These are phyloP conservation scores for Funneliformis mosseae DNA, from an alignment of 192 early-diverging fungal genomes.

Conservation along the genomic window DNA sequence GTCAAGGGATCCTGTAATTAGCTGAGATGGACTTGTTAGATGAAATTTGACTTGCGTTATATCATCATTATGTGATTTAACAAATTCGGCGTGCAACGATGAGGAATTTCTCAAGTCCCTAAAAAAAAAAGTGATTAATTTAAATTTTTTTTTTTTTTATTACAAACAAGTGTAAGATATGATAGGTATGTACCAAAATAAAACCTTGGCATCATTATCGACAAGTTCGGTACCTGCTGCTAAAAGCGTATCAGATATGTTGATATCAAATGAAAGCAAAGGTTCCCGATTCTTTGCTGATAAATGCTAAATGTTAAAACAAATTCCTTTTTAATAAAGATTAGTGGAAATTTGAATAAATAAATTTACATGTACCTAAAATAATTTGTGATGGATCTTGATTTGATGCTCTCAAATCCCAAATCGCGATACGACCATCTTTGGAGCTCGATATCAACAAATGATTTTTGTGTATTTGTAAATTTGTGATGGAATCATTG, in stretches of 20 bases:
- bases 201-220: conserved; percentile 48
- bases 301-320: neutral
- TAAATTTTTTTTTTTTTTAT: neutral
- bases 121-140: neutral
- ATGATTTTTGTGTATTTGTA: conserved; percentile 55
- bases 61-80: conserved; percentile 76
- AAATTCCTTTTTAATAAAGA: neutral
- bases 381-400: conserved; percentile 59
- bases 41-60: conserved; percentile 78
- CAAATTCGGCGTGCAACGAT: conserved; percentile 44
- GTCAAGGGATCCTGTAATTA: conserved; percentile 76
- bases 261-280: conserved; percentile 57
- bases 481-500: conserved; percentile 61
- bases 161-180: conserved; percentile 22
- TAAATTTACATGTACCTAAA: conserved; percentile 45
- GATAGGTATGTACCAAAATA: conserved; percentile 46
- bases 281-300: conserved; percentile 37
- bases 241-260: conserved; percentile 50
- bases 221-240: conserved; percentile 58
- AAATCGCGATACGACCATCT: conserved; percentile 63
- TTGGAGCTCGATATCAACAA: conserved; percentile 64
- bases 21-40: conserved; percentile 47
- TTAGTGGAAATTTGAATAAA: neutral
- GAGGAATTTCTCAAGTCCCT: conserved; percentile 40
- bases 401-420: conserved; percentile 65